A percentile compares a stretch with the other conserved stretches of the same genome.
These are phyloP conservation scores for Pythium coloratum DNA, from an alignment of 352 stramenopile genomes.

Conservation along the genomic window DNA sequence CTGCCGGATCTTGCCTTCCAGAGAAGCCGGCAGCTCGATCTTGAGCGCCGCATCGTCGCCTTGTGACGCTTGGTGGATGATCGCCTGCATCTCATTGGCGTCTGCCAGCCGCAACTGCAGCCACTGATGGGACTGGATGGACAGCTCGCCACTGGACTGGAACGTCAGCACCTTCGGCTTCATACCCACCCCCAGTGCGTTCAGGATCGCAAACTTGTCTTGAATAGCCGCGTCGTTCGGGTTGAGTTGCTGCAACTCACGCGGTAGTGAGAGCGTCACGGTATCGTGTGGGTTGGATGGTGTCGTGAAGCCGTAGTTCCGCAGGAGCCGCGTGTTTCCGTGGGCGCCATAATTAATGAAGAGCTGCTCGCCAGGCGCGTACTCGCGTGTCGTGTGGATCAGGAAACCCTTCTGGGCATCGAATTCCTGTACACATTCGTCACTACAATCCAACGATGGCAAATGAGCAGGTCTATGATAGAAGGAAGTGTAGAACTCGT, in stretches of 20 bases:
- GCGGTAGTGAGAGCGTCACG: conserved; percentile 40
- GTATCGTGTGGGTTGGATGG: conserved; percentile 45
- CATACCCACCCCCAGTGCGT: not conserved
- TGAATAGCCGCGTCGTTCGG: conserved; percentile 27
- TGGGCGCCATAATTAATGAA: conserved; percentile 84
- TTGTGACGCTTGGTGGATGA: conserved; percentile 38
- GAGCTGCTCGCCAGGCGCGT: conserved; percentile 64
- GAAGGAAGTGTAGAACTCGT: not conserved
- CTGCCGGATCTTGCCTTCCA: conserved; percentile 25
- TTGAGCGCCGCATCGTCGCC: not conserved
- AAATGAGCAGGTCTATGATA: not conserved
- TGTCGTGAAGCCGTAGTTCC: conserved; percentile 81
- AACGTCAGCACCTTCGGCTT: conserved; percentile 30
- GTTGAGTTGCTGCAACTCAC: conserved; percentile 36
- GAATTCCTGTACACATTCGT: conserved; percentile 68
- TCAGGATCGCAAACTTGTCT: conserved; percentile 28
- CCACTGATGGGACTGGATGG: conserved; percentile 44
- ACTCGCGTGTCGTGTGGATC: conserved; percentile 57
- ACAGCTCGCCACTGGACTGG: conserved; percentile 33
- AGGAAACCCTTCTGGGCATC: conserved; percentile 59
- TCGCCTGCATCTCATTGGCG: conserved; percentile 39
- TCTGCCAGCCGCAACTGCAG: conserved; percentile 52
- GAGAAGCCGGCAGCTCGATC: conserved; percentile 33
- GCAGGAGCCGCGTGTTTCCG: conserved; percentile 61
- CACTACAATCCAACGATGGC: conserved; percentile 25